Evolutionary conservation across 2,329 filamentous ascomycete genomes (phyloP), one percentile per base, ranked within the genome.

Genomic region (Didymella keratinophila): DNA sequence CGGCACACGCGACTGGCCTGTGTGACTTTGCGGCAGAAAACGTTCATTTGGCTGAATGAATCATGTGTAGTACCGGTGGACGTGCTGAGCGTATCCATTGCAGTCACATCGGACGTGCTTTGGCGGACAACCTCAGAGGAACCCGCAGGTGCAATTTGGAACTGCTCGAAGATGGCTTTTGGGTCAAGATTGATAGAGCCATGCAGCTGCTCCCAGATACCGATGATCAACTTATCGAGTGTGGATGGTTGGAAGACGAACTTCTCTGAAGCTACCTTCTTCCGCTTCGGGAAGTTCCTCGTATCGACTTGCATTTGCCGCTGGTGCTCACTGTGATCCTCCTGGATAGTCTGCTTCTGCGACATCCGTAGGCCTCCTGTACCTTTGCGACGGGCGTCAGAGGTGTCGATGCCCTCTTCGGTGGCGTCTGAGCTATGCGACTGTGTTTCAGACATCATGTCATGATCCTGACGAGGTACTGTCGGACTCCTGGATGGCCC

Each of bases 1-100:
- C 84, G 76, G 52, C 80, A 84, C 1, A 83, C 81, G 14, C 83
- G 79, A 63, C 81, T 83, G n/a, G 82, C 78, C 54, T 80, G 79
- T 30, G 78, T 80, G n/a, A 80, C 75, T 52, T 78, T 80, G 3
- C 78, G 73, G 43, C 79, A 78, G 23, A 81, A 75, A 0, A 79
- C 64, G 30, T 78, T 81, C 76, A 80, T 80, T 37, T 74, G 71
- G 30, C 71, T 78, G 60, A 80, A 80, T 1, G 66, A 70, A 20
- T 67, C 60, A 9, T 59, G 61, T 30, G 36, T 63, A 9, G 42
- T 55, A 30, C 52, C 57, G 5, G 62, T 41, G 3, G 58, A 43
- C 28, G 39, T 58, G 39, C 61, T 64, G 23, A 69, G 59, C 11
- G 65, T 51, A 9, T 64, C 56, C 36, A 64, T 61, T 3, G 58